Percentiles rank a stretch among this genome's conserved stretches.
Conservation (phyloP, 257 asterid genomes). For the Solanum tacnaense region DNA sequence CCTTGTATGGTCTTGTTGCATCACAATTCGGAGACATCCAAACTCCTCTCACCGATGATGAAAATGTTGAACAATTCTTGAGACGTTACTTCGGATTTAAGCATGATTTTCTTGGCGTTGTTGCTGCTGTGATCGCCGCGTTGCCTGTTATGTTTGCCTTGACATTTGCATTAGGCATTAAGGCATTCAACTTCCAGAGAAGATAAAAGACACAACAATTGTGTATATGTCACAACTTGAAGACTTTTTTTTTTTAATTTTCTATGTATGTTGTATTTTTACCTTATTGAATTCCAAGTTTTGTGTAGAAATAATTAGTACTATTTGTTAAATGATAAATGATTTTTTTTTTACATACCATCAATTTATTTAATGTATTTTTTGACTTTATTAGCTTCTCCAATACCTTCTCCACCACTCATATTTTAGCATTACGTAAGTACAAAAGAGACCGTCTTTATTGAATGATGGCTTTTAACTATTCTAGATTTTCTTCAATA, state of each 20-base stretch:
- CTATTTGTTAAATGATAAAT: neutral
- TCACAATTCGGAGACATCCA: constrained; percentile 54
- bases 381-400: neutral
- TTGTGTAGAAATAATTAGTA: neutral
- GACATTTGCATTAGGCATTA: neutral
- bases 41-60: neutral
- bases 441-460: neutral
- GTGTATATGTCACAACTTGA: neutral
- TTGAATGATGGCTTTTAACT: neutral
- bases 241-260: neutral
- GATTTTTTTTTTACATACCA: neutral
- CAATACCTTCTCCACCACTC: neutral
- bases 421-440: neutral
- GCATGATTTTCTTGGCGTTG: neutral
- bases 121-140: neutral
- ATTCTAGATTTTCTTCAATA: neutral
- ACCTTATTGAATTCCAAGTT: neutral
- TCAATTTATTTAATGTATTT: neutral
- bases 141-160: neutral
- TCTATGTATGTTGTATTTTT: neutral
- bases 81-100: neutral
- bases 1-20: constrained; percentile 50
- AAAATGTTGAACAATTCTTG: neutral
- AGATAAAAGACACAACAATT: neutral
- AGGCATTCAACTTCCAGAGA: neutral